These are phyloP conservation scores for Coemansia sp. DNA, from an alignment of 192 early-diverging fungal genomes.

Conservation along the genomic window DNA sequence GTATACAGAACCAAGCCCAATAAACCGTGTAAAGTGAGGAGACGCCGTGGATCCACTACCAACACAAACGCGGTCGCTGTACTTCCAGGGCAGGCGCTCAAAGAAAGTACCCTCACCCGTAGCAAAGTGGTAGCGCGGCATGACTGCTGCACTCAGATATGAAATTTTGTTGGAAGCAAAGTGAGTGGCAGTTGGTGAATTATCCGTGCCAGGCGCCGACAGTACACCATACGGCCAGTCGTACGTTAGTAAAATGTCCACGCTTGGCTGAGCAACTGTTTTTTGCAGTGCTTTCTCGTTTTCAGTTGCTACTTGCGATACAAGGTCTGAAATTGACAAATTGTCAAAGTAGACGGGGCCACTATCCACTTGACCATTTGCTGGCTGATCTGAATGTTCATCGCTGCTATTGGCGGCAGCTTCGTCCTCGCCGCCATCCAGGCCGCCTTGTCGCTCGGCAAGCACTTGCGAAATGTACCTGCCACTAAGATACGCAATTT, in stretches of 20 bases:
- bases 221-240: constrained; percentile 76
- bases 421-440: not conserved
- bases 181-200: not conserved
- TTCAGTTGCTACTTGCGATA: constrained; percentile 30
- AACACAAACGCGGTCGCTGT: constrained; percentile 30
- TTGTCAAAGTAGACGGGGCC: constrained; percentile 22
- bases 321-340: constrained; percentile 19
- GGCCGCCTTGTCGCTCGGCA: not conserved
- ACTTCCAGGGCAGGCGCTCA: constrained; percentile 80
- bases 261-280: constrained; percentile 39
- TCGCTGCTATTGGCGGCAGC: not conserved
- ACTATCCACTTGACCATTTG: not conserved
- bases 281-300: constrained; percentile 40
- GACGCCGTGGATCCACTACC: constrained; percentile 16
- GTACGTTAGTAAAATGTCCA: constrained; percentile 78
- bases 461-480: constrained; percentile 16
- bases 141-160: constrained; percentile 44
- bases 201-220: not conserved
- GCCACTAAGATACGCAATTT: constrained; percentile 50
- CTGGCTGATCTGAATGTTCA: not conserved
- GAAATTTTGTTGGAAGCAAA: constrained; percentile 45
- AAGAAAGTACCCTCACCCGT: constrained; percentile 66
- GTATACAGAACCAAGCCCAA: constrained; percentile 73
- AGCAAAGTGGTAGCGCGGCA: constrained; percentile 91
- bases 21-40: constrained; percentile 69